Conservation (phyloP, 192 early-diverging fungal species). For the Entomortierella chlamydospora region DNA sequence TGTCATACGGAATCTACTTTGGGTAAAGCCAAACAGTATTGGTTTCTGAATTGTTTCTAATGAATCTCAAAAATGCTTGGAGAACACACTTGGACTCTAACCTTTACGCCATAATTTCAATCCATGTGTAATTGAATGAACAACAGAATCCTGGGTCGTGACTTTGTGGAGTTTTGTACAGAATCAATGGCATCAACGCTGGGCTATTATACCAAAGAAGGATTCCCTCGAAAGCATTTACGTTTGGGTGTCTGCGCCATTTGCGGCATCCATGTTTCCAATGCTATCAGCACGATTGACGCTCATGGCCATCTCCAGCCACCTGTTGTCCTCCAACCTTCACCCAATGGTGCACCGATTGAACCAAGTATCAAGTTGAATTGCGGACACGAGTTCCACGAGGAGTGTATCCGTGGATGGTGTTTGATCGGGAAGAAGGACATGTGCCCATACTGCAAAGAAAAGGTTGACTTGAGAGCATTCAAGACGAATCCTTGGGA, state of each 20-base stretch:
- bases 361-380: conserved; percentile 51
- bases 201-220: conserved; percentile 72
- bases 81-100: too few relatives aligned
- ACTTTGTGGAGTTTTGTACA: conserved; percentile 72
- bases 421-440: conserved; percentile 73
- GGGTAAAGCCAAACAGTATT: conserved; percentile 53
- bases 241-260: conserved; percentile 67
- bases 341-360: conserved; percentile 37
- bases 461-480: conserved; percentile 70
- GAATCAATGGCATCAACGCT: conserved; percentile 72
- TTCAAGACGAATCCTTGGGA: conserved; percentile 76
- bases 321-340: conserved; percentile 44
- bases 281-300: conserved; percentile 46
- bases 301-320: conserved; percentile 49
- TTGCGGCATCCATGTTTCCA: conserved; percentile 63
- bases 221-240: conserved; percentile 67
- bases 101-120: not conserved
- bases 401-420: conserved; percentile 75
- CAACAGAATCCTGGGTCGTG: conserved; percentile 65
- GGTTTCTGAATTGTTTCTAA: not conserved
- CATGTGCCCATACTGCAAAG: conserved; percentile 74
- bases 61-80: not conserved
- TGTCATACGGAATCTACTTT: conserved; percentile 72
- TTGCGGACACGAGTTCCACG: conserved; percentile 70
- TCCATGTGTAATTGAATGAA: too few relatives aligned